Base-by-base conservation (phyloP, 148 eudicot species). In the Cornus controversa region DNA sequence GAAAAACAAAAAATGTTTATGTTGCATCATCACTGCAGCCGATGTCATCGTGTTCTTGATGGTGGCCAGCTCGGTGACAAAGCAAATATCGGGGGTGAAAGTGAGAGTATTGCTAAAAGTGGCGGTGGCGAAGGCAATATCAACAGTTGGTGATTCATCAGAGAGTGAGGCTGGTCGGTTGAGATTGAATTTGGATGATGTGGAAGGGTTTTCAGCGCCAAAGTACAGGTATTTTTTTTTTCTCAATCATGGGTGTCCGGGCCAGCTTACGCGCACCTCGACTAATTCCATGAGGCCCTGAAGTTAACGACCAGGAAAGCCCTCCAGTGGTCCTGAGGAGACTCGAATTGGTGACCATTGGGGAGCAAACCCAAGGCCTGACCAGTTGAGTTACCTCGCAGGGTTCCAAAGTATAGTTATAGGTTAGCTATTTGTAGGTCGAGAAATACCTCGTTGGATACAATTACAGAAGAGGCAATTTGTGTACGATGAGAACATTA, bases 381-480 rank as follows among this genome's bases (percentile, higher is more conserved):
- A n/a, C n/a, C n/a, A n/a, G n/a, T n/a, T n/a, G n/a, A n/a, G n/a
- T n/a, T n/a, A n/a, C n/a, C n/a, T n/a, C n/a, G n/a, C n/a, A n/a
- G n/a, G n/a, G n/a, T n/a, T n/a, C n/a, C n/a, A n/a, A n/a, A n/a
- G n/a, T n/a, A n/a, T n/a, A n/a, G n/a, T n/a, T 78, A 73, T 18
- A 82, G 86, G 66, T 36, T 80, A n/a, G 58, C 82, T 29, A 76
- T 13, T 36, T 82, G 84, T 79, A 67, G 84, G 60, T 85, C 88
- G 6, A 78, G 76, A 67, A 74, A 76, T 71, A 86, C 88, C 10
- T n/a, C 63, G 76, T 75, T 85, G 82, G 88, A 80, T 68, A 85
- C 88, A 11, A 85, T 85, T 42, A 45, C 70, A 1, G 88, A 85
- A 75, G 86, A 85, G 66, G 84, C 86, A 5, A 54, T 79, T 65